Evolutionary conservation across 805 yeast species (phyloP).

Genomic region (Isabelozyma rhagii): DNA sequence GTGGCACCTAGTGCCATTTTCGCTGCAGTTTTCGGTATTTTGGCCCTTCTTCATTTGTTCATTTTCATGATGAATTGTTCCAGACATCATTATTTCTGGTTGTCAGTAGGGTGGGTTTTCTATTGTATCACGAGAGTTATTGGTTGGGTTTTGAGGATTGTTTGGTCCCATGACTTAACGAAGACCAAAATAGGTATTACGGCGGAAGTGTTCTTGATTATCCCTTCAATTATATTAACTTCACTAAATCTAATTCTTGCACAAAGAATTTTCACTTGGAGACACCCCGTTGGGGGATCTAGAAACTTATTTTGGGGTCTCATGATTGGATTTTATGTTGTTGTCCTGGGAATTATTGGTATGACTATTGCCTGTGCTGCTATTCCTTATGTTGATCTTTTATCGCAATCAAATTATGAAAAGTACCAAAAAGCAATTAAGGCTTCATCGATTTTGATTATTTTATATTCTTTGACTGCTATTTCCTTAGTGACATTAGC

Average conservation of each 20-base stretch:
- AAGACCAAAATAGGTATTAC: slow-evolving; percentile 50
- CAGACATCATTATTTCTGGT: slow-evolving; percentile 61
- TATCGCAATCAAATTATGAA: slow-evolving; percentile 41
- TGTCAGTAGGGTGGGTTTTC: slow-evolving; percentile 50
- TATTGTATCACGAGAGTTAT: slow-evolving; percentile 52
- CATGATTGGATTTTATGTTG: slow-evolving; percentile 48
- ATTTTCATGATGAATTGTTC: slow-evolving; percentile 47
- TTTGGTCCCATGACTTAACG: slow-evolving; percentile 56
- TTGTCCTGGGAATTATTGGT: slow-evolving; percentile 57
- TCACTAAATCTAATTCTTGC: slow-evolving; percentile 63
- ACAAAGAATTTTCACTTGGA: slow-evolving; percentile 72
- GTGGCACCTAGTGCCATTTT: slow-evolving; percentile 60
- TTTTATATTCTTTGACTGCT: slow-evolving; percentile 53
- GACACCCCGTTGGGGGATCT: slow-evolving; percentile 70
- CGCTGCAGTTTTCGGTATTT: slow-evolving; percentile 47
- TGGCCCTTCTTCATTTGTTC: slow-evolving; percentile 44
- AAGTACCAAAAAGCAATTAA: slow-evolving; percentile 55
- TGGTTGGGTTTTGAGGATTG: slow-evolving; percentile 57
- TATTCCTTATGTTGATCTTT: slow-evolving; percentile 56
- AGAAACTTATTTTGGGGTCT: slow-evolving; percentile 45
- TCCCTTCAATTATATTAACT: slow-evolving; percentile 57
- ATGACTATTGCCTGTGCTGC: slow-evolving; percentile 67
- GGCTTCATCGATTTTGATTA: slow-evolving; percentile 36
- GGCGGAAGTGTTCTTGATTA: slow-evolving; percentile 51
- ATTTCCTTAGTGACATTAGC: slow-evolving; percentile 48